These are phyloP conservation scores for Fusarium sp. DNA, from an alignment of 2,329 filamentous ascomycete genomes.

Conservation along the genomic window DNA sequence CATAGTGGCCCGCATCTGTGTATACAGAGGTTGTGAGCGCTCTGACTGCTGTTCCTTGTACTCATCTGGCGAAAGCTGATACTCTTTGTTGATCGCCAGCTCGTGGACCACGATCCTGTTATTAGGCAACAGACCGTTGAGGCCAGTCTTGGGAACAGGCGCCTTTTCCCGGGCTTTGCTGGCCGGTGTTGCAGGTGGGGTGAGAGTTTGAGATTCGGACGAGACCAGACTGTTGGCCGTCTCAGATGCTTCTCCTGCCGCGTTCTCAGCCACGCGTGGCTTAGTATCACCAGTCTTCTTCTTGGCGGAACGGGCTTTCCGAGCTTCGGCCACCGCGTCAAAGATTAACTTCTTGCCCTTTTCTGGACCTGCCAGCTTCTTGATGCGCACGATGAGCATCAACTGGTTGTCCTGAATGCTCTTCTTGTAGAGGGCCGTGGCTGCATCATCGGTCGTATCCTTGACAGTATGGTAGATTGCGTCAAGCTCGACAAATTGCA, in stretches of 20 bases:
- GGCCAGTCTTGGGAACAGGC: conserved; percentile 58
- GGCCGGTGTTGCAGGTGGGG: conserved; percentile 67
- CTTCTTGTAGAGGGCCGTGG: conserved; percentile 82
- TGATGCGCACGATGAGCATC: conserved; percentile 84
- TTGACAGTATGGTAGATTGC: conserved; percentile 88
- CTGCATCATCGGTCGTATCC: conserved; percentile 80
- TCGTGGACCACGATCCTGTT: conserved; percentile 85
- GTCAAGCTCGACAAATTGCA: conserved; percentile 87
- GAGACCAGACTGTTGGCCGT: conserved; percentile 57
- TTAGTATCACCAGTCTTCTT: conserved; percentile 79
- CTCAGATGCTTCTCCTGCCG: conserved; percentile 56
- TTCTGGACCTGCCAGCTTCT: conserved; percentile 80
- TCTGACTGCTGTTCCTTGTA: conserved; percentile 70
- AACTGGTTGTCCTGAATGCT: conserved; percentile 87
- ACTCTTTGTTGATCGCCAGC: conserved; percentile 84
- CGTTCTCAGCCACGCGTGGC: conserved; percentile 74
- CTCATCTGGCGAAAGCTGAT: conserved; percentile 76
- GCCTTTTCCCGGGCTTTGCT: conserved; percentile 58
- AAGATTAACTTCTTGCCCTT: conserved; percentile 81
- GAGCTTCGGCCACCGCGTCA: conserved; percentile 80
- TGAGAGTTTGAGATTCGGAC: conserved; percentile 65
- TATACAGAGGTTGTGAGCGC: conserved; percentile 65
- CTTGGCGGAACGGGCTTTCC: conserved; percentile 75
- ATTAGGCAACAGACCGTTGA: conserved; percentile 73
- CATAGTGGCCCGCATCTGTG: conserved; percentile 76